Evolutionary conservation across 768 basidiomycete genomes (phyloP), one percentile per base, ranked within the genome.

Genomic region (Xerocomellus amylosporus): DNA sequence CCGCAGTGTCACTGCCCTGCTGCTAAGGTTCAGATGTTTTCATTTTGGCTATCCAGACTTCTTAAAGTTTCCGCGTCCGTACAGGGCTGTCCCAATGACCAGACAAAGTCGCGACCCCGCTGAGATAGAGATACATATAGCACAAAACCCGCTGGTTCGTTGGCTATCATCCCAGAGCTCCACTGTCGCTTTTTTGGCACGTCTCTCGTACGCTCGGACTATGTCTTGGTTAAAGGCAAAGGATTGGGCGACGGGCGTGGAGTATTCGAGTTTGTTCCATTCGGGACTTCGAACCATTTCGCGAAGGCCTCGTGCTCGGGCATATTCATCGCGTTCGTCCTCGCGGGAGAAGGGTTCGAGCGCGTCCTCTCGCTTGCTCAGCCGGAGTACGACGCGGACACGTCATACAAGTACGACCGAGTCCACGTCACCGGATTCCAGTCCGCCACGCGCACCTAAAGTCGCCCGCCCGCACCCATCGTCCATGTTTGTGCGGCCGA

Each of bases 211-310:
- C 33, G 15, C 34, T 12, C 30, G 28, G 1, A 3, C 20, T 0
- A 71, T 70, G 70, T 70, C 70, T 53, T 70, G 68, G 69, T 45
- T 70, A 28, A 66, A 66, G 30, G 63, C 55, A 10, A 71, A 56
- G 31, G 69, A 70, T 40, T 70, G 60, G 70, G 54, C 51, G 37
- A 62, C 62, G 0, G 70, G 66, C 5, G 54, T 66, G 22, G 69
- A 70, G 47, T 74, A 74, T 53, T 74, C 73, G 14, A 71, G 42
- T 34, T 39, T 74, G 45, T 73, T 74, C 51, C 64, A 71, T 46
- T 74, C 73, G 12, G 73, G 73, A 13, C 60, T 74, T 9, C 62
- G 59, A n/a, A 62, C 60, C 4, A 73, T 73, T 38, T 68, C 72
- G 10, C 40, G 37, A 9, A 44, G 48, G 14, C 50, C 65, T 15